Conservation (phyloP, 2,329 filamentous ascomycete species). For the Microsporum audouinii region DNA sequence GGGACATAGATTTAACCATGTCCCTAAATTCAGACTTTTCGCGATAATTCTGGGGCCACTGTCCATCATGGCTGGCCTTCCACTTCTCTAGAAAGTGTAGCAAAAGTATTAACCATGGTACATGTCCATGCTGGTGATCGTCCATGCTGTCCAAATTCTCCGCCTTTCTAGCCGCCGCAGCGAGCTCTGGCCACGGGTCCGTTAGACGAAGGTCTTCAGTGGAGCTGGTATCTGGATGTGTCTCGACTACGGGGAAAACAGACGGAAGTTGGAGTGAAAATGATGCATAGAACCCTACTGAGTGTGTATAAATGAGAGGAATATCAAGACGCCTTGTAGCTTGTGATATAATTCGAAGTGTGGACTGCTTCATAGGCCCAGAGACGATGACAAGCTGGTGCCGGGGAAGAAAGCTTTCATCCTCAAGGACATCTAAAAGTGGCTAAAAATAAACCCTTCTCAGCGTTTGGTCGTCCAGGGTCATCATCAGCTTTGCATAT, state of each 20-base stretch:
- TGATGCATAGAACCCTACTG: conserved; percentile 81
- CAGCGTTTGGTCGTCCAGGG: conserved; percentile 5
- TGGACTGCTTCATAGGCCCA: conserved; percentile 45
- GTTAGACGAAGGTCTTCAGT: conserved; percentile 76
- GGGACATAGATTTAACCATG: conserved; percentile 54
- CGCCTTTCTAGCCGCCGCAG: conserved; percentile 53
- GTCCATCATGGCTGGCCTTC: conserved; percentile 59
- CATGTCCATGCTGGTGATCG: conserved; percentile 76
- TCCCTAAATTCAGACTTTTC: conserved; percentile 78
- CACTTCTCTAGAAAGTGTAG: conserved; percentile 72
- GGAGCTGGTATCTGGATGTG: conserved; percentile 78
- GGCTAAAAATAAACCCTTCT: conserved; percentile 16
- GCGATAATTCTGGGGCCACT: conserved; percentile 60
- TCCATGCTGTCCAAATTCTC: conserved; percentile 56
- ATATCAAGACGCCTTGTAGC: conserved; percentile 48
- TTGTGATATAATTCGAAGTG: conserved; percentile 40
- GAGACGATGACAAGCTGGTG: conserved; percentile 53
- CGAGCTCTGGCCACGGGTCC: conserved; percentile 73
- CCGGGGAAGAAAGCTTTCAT: conserved; percentile 30
- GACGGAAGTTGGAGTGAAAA: conserved; percentile 68
- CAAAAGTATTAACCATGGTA: conserved; percentile 76
- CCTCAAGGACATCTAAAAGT: conserved; percentile 29
- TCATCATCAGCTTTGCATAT: background rate
- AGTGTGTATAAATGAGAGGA: conserved; percentile 73
- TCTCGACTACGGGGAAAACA: conserved; percentile 88